These are phyloP conservation scores for Halenospora varia DNA, from an alignment of 495 filamentous ascomycete species.

Conservation along the genomic window DNA sequence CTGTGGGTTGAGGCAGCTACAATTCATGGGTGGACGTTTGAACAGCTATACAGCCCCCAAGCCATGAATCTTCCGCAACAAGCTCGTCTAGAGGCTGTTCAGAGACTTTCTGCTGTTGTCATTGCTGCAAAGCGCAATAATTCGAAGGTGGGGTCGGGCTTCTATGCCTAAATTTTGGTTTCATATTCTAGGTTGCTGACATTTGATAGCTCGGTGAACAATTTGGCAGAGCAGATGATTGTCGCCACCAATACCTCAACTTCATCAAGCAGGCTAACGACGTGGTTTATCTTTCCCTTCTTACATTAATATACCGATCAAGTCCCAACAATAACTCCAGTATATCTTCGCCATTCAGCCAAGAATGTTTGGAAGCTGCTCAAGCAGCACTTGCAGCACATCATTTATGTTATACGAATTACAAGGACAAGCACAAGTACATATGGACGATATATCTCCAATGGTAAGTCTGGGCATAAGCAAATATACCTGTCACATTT, in stretches of 20 bases:
- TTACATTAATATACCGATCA: neutral
- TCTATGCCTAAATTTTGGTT: neutral
- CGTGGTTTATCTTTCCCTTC: neutral
- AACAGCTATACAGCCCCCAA: neutral
- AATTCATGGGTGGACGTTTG: neutral
- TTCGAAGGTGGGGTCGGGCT: neutral
- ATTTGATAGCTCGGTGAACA: neutral
- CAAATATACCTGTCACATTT: too few relatives aligned
- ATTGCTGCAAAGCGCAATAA: neutral
- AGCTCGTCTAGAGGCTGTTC: neutral
- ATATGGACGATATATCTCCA: neutral
- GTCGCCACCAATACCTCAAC: neutral
- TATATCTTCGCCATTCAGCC: neutral
- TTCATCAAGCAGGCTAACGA: neutral
- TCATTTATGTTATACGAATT: neutral
- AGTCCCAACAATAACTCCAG: neutral
- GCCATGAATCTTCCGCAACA: neutral
- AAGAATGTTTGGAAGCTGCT: neutral
- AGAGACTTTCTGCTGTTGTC: neutral
- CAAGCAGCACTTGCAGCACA: neutral
- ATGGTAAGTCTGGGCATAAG: too few relatives aligned
- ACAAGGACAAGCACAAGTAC: neutral
- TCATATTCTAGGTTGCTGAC: neutral
- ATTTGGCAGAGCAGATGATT: neutral
- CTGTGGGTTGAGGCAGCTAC: neutral